Evolutionary conservation across 2,329 filamentous ascomycete genomes (phyloP).

Genomic region (Purpureocillium lavendulum): DNA sequence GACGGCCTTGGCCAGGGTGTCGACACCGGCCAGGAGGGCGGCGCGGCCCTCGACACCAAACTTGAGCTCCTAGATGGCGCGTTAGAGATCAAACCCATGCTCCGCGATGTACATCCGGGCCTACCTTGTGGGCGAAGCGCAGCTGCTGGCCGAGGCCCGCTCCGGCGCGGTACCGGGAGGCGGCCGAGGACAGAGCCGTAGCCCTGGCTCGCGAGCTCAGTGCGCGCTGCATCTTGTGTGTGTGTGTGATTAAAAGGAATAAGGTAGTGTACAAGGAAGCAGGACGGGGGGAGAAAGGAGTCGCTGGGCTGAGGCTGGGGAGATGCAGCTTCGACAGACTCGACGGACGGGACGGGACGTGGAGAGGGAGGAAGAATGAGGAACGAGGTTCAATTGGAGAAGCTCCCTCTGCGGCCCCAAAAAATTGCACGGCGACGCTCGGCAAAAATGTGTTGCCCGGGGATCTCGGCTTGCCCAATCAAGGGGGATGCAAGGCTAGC

Average conservation of each 20-base stretch:
- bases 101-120: too few species aligned
- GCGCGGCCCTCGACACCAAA: slow-evolving; percentile 94
- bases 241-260: slow-evolving; percentile 21
- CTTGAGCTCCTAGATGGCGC: slow-evolving; percentile 70
- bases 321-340: slow-evolving; percentile 4
- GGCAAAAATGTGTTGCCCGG: slow-evolving; percentile 29
- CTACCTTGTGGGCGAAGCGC: slow-evolving; percentile 95
- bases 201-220: slow-evolving; percentile 74
- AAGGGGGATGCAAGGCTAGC: slow-evolving; percentile 15
- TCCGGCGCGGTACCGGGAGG: slow-evolving; percentile 55
- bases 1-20: slow-evolving; percentile 93
- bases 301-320: slow-evolving; percentile 2
- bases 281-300: slow-evolving; percentile 10
- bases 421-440: slow-evolving; percentile 31
- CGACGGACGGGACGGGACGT: neutral
- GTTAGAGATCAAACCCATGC: neutral
- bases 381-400: slow-evolving; percentile 9
- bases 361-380: slow-evolving; percentile 6
- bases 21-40: slow-evolving; percentile 83
- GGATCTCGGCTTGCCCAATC: slow-evolving; percentile 18
- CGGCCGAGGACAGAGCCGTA: slow-evolving; percentile 66
- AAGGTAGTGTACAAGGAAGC: slow-evolving; percentile 10
- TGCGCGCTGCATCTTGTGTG: slow-evolving; percentile 84
- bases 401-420: slow-evolving; percentile 17
- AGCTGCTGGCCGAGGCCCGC: slow-evolving; percentile 74